Conservation (phyloP, 2,329 filamentous ascomycete genomes). For the Stachybotrys elegans region DNA sequence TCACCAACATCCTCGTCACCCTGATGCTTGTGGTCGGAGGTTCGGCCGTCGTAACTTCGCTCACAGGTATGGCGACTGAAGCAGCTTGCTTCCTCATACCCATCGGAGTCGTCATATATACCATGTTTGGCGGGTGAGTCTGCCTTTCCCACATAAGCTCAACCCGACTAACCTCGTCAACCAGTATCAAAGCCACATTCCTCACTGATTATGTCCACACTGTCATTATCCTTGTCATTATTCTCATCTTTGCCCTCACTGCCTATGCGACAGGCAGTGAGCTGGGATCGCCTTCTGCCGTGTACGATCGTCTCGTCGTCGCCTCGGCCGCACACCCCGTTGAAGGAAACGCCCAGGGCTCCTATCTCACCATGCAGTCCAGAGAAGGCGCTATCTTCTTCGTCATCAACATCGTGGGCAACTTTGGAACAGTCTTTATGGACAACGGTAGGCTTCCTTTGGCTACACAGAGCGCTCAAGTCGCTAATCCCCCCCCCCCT, state of each 20-base stretch:
- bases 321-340: slow-evolving; percentile 66
- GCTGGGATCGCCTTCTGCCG: slow-evolving; percentile 65
- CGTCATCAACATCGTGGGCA: slow-evolving; percentile 73
- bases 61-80: slow-evolving; percentile 42
- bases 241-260: slow-evolving; percentile 74
- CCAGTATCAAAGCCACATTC: slow-evolving; percentile 74
- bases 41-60: slow-evolving; percentile 38
- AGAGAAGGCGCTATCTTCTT: slow-evolving; percentile 75
- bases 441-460: too few species aligned
- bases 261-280: slow-evolving; percentile 66
- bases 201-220: slow-evolving; percentile 78
- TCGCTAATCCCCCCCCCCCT: too few species aligned
- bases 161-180: not conserved
- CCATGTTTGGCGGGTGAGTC: slow-evolving; percentile 47
- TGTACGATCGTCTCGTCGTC: slow-evolving; percentile 68
- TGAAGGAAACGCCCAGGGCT: slow-evolving; percentile 69
- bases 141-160: not conserved
- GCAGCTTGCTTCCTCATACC: slow-evolving; percentile 79
- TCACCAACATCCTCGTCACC: slow-evolving; percentile 77
- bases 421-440: slow-evolving; percentile 73
- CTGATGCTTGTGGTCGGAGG: slow-evolving; percentile 82
- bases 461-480: too few species aligned
- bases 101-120: slow-evolving; percentile 72
- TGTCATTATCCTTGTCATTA: slow-evolving; percentile 70
- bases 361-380: slow-evolving; percentile 71